phyloP scores from a whole-genome alignment of 2,329 filamentous ascomycete genomes.

The Ophiocordyceps unilateralis region DNA sequence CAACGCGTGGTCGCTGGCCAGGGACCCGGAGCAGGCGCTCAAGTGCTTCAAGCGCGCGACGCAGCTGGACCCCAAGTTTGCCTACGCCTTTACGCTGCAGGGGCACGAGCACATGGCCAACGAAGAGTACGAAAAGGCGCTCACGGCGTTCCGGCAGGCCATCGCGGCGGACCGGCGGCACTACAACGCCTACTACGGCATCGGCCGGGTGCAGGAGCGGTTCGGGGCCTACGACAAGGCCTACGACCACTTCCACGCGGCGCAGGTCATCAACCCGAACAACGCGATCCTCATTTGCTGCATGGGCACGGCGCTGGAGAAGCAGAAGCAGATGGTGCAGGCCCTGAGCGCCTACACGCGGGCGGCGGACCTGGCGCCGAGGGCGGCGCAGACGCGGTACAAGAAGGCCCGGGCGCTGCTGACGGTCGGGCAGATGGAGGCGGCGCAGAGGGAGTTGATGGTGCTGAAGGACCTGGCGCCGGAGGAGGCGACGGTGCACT shows the following conservation, averaged over 20 bases:
- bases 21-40: constrained; percentile 87
- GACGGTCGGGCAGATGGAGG: constrained; percentile 50
- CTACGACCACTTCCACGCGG: constrained; percentile 77
- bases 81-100: constrained; percentile 89
- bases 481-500: constrained; percentile 92
- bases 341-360: constrained; percentile 69
- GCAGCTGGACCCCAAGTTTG: constrained; percentile 76
- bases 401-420: constrained; percentile 83
- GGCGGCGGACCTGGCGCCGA: constrained; percentile 67
- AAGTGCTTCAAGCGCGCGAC: constrained; percentile 90
- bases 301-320: constrained; percentile 79
- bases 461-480: constrained; percentile 83
- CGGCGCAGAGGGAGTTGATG: constrained; percentile 67
- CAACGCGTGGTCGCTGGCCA: constrained; percentile 82
- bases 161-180: constrained; percentile 76
- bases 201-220: constrained; percentile 69
- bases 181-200: constrained; percentile 97
- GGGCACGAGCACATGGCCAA: constrained; percentile 92
- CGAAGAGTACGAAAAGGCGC: constrained; percentile 92
- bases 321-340: constrained; percentile 62
- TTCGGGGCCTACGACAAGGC: constrained; percentile 83
- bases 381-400: constrained; percentile 70
- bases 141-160: constrained; percentile 70
- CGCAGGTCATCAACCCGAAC: constrained; percentile 77
- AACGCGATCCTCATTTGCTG: constrained; percentile 87